Evolutionary conservation across 2,329 filamentous ascomycete species (phyloP).

Genomic region (Samsoniella hepiali): DNA sequence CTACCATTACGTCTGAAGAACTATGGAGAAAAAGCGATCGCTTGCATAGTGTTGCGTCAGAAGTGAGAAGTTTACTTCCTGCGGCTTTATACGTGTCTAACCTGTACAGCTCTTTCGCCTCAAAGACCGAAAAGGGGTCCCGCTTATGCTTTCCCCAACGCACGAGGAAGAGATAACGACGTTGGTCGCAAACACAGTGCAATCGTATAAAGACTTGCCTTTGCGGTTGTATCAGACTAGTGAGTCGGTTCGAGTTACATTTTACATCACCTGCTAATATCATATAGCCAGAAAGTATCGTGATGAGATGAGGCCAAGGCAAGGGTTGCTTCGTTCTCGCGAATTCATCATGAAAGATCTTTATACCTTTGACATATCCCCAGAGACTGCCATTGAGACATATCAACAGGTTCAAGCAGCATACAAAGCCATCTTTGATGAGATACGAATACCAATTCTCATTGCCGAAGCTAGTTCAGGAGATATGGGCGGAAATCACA

Average conservation of each 20-base stretch:
- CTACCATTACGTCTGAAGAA: conserved; percentile 78
- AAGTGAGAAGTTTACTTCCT: conserved; percentile 48
- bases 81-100: conserved; percentile 24
- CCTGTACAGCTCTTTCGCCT: conserved; percentile 69
- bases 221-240: conserved; percentile 87
- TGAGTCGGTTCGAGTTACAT: conserved; percentile 37
- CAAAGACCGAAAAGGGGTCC: conserved; percentile 69
- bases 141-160: conserved; percentile 81
- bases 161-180: conserved; percentile 95
- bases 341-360: conserved; percentile 99
- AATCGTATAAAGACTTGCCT: conserved; percentile 83
- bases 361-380: conserved; percentile 82
- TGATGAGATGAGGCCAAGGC: conserved; percentile 84
- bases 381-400: conserved; percentile 68
- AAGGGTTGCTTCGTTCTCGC: conserved; percentile 80
- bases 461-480: conserved; percentile 89
- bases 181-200: conserved; percentile 68
- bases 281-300: conserved; percentile 79
- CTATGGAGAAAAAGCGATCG: conserved; percentile 84
- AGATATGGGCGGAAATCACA: conserved; percentile 90
- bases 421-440: conserved; percentile 75
- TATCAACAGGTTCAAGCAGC: conserved; percentile 71
- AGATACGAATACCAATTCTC: conserved; percentile 78
- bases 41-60: conserved; percentile 66
- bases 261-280: conserved; percentile 22